Conservation (phyloP, 2,329 filamentous ascomycete species). For the Ceratocystis huliohia region DNA sequence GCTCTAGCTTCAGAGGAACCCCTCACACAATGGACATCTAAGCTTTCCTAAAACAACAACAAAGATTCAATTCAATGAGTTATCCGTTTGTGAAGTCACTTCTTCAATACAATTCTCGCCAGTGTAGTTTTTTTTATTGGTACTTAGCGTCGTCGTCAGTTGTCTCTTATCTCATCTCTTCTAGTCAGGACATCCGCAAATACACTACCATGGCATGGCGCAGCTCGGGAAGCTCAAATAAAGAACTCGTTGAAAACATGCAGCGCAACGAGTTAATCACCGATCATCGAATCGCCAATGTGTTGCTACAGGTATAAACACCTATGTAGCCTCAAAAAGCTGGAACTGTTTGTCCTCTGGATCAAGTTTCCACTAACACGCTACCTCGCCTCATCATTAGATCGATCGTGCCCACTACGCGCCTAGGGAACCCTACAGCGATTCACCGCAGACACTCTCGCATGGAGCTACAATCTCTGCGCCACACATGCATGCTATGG, state of each 20-base stretch:
- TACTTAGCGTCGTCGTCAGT: too few relatives aligned
- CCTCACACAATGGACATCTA: too few relatives aligned
- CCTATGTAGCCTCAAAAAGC: background rate
- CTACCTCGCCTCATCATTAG: conserved; percentile 31
- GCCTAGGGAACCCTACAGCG: conserved; percentile 54
- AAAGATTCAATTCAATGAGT: too few relatives aligned
- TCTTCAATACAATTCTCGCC: too few relatives aligned
- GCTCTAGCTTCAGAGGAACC: too few relatives aligned
- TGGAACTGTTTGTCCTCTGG: background rate
- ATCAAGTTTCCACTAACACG: background rate
- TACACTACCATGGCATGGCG: conserved; percentile 69
- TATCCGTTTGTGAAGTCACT: too few relatives aligned
- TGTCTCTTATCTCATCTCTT: too few relatives aligned
- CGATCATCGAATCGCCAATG: conserved; percentile 57
- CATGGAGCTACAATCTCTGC: conserved; percentile 45
- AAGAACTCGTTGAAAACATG: conserved; percentile 66
- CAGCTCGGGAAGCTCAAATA: conserved; percentile 63
- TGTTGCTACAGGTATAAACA: conserved; percentile 27
- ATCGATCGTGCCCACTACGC: conserved; percentile 84
- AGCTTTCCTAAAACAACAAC: too few relatives aligned
- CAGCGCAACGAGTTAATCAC: conserved; percentile 58
- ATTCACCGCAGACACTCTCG: conserved; percentile 44
- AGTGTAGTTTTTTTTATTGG: too few relatives aligned
- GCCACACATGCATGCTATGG: conserved; percentile 49
- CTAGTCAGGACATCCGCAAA: background rate